Base-by-base conservation (phyloP, 306 rosid genomes). In the Cicer bijugum region DNA sequence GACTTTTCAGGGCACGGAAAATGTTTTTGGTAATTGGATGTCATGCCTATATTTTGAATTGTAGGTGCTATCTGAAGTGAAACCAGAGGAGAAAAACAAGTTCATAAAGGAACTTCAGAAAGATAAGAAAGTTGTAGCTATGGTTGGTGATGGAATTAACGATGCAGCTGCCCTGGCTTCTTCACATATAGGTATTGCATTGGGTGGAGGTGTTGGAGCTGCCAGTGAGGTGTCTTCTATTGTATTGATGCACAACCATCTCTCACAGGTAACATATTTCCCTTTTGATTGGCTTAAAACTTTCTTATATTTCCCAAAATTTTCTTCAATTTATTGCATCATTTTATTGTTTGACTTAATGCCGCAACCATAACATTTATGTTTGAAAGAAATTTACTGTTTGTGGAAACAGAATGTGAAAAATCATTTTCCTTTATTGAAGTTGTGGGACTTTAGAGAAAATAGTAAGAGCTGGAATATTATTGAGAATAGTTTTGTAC, bases 111-210 rank as follows among this genome's bases (percentile, higher is more conserved):
- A 79, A 60, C 94, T 93, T 58, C 94, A 89, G 81, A 81, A 85
- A 44, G 85, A 84, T 79, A 83, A 83, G 40, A 89, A 81, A 45
- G 52, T 91, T 68, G 92, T 93, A 47, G 98, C 97, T 39, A 93
- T 93, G 98, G 98, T 91, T 82, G 97, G 97, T 57, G 98, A 93
- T 82, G 98, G 98, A 80, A 93, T 93, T 71, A 93, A 93, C 59
- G 98, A 93, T 84, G 90, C 96, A 70, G 97, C 98, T 80, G 98
- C 98, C n/a, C 82, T 93, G 80, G 98, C 98, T 72, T 74, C 90
- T 60, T 81, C 97, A 38, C 91, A 93, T 79, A 67, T 93, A 83
- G 98, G 97, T 64, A 89, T 93, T 83, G 98, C 97, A 68, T 84
- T 93, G 88, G 94, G 98, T 61, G 96, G 92, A 67, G 94, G 97